These are phyloP conservation scores for Coccomyxa subellipsoidea DNA, from an alignment of 163 green algal genomes.

Conservation along the genomic window DNA sequence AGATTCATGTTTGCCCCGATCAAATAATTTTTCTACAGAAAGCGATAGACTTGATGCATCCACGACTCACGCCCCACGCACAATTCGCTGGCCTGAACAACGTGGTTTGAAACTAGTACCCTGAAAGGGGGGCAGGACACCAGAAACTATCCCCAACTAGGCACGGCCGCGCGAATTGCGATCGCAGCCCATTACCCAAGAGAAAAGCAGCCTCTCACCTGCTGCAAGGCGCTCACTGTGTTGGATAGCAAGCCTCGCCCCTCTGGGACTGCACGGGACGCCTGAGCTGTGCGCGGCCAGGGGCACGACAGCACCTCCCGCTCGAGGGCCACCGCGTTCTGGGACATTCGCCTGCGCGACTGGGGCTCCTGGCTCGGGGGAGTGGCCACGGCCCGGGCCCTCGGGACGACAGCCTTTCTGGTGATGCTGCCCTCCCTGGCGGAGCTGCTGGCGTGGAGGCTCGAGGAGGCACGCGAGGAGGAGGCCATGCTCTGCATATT, in stretches of 20 bases:
- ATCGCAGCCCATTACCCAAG: neutral
- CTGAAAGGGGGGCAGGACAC: neutral
- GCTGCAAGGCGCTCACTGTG: neutral
- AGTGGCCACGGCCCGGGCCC: neutral
- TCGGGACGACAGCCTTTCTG: neutral
- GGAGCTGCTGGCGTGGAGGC: neutral
- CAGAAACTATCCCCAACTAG: neutral
- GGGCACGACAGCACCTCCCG: neutral
- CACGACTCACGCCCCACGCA: too few species aligned
- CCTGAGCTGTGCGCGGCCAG: neutral
- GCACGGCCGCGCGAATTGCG: neutral
- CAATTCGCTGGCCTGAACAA: too few species aligned
- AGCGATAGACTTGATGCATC: too few species aligned
- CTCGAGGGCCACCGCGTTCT: neutral
- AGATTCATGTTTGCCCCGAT: too few species aligned
- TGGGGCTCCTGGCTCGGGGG: neutral
- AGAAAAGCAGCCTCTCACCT: neutral
- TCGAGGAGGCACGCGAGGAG: neutral
- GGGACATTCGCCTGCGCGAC: neutral
- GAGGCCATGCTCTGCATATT: neutral
- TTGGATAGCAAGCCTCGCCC: neutral
- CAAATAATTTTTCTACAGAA: too few species aligned
- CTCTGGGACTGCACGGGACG: neutral
- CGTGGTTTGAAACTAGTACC: neutral
- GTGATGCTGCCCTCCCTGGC: neutral